Evolutionary conservation across 306 rosid species (phyloP).

Genomic region (Crataegus laevigata): DNA sequence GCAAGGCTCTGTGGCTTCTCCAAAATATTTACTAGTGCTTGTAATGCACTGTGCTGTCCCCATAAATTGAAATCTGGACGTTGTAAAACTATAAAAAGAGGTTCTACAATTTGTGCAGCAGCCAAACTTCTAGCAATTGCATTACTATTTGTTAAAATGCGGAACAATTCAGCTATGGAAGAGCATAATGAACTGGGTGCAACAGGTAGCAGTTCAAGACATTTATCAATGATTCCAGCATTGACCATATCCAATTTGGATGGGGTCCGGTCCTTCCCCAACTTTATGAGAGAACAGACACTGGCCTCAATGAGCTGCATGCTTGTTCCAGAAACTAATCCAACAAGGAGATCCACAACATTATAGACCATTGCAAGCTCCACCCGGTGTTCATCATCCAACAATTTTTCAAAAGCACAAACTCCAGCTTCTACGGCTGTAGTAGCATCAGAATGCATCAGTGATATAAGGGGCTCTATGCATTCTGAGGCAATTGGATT

Average conservation of each 20-base stretch:
- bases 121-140: constrained; percentile 90
- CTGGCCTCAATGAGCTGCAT: constrained; percentile 73
- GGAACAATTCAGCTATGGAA: constrained; percentile 83
- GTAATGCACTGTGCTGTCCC: constrained; percentile 99
- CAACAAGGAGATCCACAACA: constrained; percentile 77
- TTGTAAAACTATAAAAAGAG: constrained; percentile 81
- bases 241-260: constrained; percentile 79
- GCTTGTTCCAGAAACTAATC: constrained; percentile 72
- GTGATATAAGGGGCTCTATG: constrained; percentile 63
- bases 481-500: constrained; percentile 69
- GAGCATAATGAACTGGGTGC: constrained; percentile 89
- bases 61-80: constrained; percentile 78
- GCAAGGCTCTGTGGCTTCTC: constrained; percentile 97
- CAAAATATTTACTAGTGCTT: constrained; percentile 92
- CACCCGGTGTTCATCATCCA: constrained; percentile 76
- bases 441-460: constrained; percentile 63
- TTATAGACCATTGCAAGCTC: constrained; percentile 73
- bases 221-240: constrained; percentile 69
- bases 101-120: constrained; percentile 86
- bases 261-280: constrained; percentile 85
- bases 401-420: constrained; percentile 80
- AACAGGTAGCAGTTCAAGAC: constrained; percentile 67
- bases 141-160: constrained; percentile 83
- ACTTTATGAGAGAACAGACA: constrained; percentile 68
- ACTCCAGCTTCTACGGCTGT: constrained; percentile 74